phyloP scores from a whole-genome alignment of 2,329 filamentous ascomycete species.

The Rhexocercosporidium sp. region DNA sequence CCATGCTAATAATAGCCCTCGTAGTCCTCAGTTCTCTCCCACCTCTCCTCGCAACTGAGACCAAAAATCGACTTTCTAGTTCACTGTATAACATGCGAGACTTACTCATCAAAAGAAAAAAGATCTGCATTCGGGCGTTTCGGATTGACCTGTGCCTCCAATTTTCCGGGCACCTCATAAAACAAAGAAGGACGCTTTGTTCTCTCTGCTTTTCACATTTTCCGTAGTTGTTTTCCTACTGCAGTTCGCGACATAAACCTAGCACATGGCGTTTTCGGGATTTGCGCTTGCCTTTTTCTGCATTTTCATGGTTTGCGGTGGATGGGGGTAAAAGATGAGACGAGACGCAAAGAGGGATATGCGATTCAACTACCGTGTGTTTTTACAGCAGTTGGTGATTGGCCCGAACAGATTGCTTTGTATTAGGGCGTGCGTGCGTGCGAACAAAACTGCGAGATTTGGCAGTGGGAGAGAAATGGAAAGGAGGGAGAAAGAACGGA shows the following conservation, averaged over 20 bases:
- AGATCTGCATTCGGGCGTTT: constrained; percentile 33
- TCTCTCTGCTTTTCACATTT: constrained; percentile 19
- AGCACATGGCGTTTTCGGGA: constrained; percentile 8
- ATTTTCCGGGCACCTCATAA: constrained; percentile 13
- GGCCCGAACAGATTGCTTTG: constrained; percentile 9
- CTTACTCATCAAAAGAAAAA: constrained; percentile 31
- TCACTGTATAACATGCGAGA: constrained; percentile 39
- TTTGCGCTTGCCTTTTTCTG: background rate
- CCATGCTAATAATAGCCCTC: constrained; percentile 24
- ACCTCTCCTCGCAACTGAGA: constrained; percentile 36
- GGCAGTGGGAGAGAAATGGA: no score
- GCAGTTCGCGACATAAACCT: constrained; percentile 3
- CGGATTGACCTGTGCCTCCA: constrained; percentile 20
- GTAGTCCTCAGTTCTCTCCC: constrained; percentile 39
- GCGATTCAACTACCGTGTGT: background rate
- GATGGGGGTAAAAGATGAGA: background rate
- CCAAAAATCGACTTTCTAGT: constrained; percentile 14
- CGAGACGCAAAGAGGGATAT: background rate
- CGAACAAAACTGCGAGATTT: background rate
- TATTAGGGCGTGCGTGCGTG: background rate
- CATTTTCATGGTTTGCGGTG: constrained; percentile 5
- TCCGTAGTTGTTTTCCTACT: constrained; percentile 18
- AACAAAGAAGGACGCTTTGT: constrained; percentile 9
- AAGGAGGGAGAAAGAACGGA: background rate
- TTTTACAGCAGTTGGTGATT: constrained; percentile 8